A percentile compares a stretch with the other conserved stretches of the same genome.
These are phyloP conservation scores for Tolypocladium pustulatum DNA, from an alignment of 2,329 filamentous ascomycete species.

Conservation along the genomic window DNA sequence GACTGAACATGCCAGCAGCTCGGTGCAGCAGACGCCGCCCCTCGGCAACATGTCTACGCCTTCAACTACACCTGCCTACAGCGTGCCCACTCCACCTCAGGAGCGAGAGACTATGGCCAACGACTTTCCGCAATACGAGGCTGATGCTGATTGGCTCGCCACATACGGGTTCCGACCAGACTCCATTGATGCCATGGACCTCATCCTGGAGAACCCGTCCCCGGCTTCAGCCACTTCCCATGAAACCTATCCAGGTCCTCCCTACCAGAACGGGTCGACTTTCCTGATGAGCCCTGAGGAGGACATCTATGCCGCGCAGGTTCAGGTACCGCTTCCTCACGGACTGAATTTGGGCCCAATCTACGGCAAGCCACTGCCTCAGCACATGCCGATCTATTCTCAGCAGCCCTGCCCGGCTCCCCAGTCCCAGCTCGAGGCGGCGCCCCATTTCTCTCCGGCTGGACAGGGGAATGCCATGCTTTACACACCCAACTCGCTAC, in stretches of 20 bases:
- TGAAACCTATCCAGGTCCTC: slow-evolving; percentile 37
- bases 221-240: slow-evolving; percentile 25
- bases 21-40: slow-evolving; percentile 44
- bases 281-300: slow-evolving; percentile 48
- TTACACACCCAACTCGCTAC: slow-evolving; percentile 53
- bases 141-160: slow-evolving; percentile 33
- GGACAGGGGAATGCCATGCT: slow-evolving; percentile 61
- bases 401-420: slow-evolving; percentile 14
- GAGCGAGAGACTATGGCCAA: slow-evolving; percentile 26
- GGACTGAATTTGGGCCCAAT: slow-evolving; percentile 24
- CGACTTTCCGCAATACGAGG: slow-evolving; percentile 40
- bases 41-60: slow-evolving; percentile 54
- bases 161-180: slow-evolving; percentile 19
- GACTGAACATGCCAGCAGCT: slow-evolving; percentile 32
- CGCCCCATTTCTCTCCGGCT: slow-evolving; percentile 54
- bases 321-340: slow-evolving; percentile 42
- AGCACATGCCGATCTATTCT: slow-evolving; percentile 26
- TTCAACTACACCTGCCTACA: slow-evolving; percentile 37
- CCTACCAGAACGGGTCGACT: slow-evolving; percentile 49
- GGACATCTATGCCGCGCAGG: slow-evolving; percentile 49
- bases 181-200: slow-evolving; percentile 29
- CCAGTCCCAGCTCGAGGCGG: slow-evolving; percentile 10
- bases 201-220: slow-evolving; percentile 26
- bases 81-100: slow-evolving; percentile 47
- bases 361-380: slow-evolving; percentile 33